phyloP scores from a whole-genome alignment of 805 yeast species.

The Candida suzukii region DNA sequence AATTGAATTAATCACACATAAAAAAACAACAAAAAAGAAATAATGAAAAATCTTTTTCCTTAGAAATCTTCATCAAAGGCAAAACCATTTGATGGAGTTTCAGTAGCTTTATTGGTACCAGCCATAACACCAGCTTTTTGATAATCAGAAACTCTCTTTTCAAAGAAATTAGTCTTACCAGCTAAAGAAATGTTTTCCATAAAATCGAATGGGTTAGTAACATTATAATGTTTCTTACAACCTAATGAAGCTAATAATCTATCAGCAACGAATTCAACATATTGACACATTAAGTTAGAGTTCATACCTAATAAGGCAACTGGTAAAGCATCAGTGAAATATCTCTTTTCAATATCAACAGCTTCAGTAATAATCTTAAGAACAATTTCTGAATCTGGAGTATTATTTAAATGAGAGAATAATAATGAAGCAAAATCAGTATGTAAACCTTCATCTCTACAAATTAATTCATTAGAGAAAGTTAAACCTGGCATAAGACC shows the following conservation, averaged over 20 bases:
- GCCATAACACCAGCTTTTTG: conserved; percentile 99
- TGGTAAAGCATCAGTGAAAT: conserved; percentile 92
- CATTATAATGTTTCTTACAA: conserved; percentile 81
- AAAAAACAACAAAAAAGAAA: background rate
- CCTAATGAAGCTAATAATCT: conserved; percentile 89
- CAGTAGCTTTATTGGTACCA: conserved; percentile 42
- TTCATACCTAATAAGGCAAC: conserved; percentile 94
- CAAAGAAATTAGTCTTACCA: conserved; percentile 98
- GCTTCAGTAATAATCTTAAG: conserved; percentile 91
- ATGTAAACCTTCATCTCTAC: conserved; percentile 98
- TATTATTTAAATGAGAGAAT: conserved; percentile 86
- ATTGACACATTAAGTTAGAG: conserved; percentile 89
- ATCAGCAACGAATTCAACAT: conserved; percentile 96
- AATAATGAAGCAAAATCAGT: conserved; percentile 96
- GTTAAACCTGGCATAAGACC: conserved; percentile 99
- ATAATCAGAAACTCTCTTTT: conserved; percentile 97
- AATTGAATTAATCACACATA: no score
- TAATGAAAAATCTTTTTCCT: conserved; percentile 7
- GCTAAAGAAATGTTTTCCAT: conserved; percentile 98
- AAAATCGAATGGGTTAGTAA: conserved; percentile 91
- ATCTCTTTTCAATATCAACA: conserved; percentile 88
- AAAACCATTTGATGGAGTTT: conserved; percentile 45
- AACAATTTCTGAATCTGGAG: conserved; percentile 75
- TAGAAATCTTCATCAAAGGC: conserved; percentile 92
- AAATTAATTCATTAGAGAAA: conserved; percentile 93